Base-by-base conservation (phyloP, 768 basidiomycete genomes). In the Epithele typhae region DNA sequence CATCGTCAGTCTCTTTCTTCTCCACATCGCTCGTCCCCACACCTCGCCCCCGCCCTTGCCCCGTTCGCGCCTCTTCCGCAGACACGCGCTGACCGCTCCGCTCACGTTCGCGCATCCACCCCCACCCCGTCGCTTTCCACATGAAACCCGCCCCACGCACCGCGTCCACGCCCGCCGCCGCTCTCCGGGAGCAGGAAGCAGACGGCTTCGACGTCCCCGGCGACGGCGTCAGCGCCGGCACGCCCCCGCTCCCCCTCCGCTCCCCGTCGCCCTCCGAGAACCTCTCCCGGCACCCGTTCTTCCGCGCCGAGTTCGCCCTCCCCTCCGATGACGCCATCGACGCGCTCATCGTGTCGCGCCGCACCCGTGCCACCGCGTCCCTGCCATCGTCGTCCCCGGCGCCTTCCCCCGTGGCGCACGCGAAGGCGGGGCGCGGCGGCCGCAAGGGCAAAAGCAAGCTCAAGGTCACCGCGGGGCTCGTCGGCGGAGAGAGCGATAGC, bases 401-500 rank as follows among this genome's bases (percentile, higher is more conserved):
- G 52, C 76, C 56, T 47, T 77, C 59, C 50, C 63, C 64, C 6
- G 46, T 63, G 57, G 60, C 46, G 51, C 43, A 59, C 59, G 51
- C 61, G 19, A 59, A 55, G 54, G 58, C 61, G 45, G 46, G 56
- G 9, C 65, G 67, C n/a, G 68, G 72, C 19, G 78, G 75, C 19
- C 80, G 79, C 54, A 64, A 66, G 30, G 62, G 63, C 46, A 67
- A 61, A 52, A 68, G 64, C 34, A 70, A 64, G 54, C 72, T 78
- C 6, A 77, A 57, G 42, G 59, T 81, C 46, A 68, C 84, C 66
- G 84, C 86, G 0, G 87, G 87, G 0, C 64, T 89, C n/a, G 77
- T 89, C 2, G 81, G 79, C 12, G 87, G 87, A 1, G 87, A 91
- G 58, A 90, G 88, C 59, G 88, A 90, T 53, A 87, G 85, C 57